A percentile compares a stretch with the other conserved stretches of the same genome.
Evolutionary conservation across 2,329 filamentous ascomycete species (phyloP).

Genomic region (Fonsecaea multimorphosa): DNA sequence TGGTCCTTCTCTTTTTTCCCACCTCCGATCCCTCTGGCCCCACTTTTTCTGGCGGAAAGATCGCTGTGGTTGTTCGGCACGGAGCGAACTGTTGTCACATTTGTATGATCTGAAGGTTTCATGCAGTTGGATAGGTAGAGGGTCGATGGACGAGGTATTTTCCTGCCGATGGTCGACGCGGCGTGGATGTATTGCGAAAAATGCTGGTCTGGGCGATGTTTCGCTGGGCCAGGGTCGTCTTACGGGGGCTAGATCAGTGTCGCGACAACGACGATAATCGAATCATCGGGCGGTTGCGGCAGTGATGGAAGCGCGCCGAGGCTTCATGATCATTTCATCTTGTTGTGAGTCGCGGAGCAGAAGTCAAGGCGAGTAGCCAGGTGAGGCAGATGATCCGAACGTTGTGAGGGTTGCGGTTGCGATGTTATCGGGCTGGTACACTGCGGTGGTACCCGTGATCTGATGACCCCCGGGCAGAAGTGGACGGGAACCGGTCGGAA

Average conservation of each 20-base stretch:
- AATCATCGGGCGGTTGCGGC: conserved; percentile 17
- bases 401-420: conserved; percentile 2
- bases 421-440: conserved; percentile 24
- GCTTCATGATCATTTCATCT: conserved; percentile 27
- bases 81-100: conserved; percentile 27
- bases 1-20: conserved; percentile 25
- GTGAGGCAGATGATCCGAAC: conserved; percentile 8
- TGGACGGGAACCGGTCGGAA: conserved; percentile 5
- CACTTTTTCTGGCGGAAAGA: conserved; percentile 30
- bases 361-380: background rate
- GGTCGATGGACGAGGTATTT: background rate
- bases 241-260: conserved; percentile 30
- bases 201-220: conserved; percentile 7
- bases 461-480: conserved; percentile 4
- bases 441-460: conserved; percentile 15
- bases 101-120: conserved; percentile 9
- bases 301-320: conserved; percentile 21
- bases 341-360: conserved; percentile 1
- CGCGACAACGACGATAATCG: conserved; percentile 26
- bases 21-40: conserved; percentile 30
- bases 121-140: conserved; percentile 1
- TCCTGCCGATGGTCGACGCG: background rate
- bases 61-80: conserved; percentile 23
- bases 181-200: conserved; percentile 4
- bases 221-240: conserved; percentile 13